Evolutionary conservation across 2,329 filamentous ascomycete genomes (phyloP).

Genomic region (Sclerotinia subarctica): DNA sequence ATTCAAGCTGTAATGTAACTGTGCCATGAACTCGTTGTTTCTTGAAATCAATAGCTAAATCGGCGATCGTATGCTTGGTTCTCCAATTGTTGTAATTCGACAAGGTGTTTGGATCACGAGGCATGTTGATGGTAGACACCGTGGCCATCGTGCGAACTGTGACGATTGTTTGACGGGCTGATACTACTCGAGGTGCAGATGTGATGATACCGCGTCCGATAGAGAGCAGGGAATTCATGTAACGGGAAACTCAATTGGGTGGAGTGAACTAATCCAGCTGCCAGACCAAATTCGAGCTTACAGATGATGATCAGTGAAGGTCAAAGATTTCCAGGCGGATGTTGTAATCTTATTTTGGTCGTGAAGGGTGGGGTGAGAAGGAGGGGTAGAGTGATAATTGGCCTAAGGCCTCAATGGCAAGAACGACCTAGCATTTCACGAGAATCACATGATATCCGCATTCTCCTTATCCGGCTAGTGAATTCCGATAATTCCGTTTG

Average conservation of each 20-base stretch:
- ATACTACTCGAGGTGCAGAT: conserved; percentile 24
- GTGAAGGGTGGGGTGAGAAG: neutral
- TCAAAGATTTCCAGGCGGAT: conserved; percentile 13
- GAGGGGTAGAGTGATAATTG: conserved; percentile 1
- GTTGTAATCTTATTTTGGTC: neutral
- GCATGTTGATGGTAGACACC: conserved; percentile 24
- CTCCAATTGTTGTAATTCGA: conserved; percentile 89
- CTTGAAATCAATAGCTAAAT: conserved; percentile 81
- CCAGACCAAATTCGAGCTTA: neutral
- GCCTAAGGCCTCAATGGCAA: neutral
- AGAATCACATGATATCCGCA: neutral
- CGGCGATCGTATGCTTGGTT: conserved; percentile 77
- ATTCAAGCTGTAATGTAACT: conserved; percentile 73
- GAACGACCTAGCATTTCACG: neutral
- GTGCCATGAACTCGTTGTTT: conserved; percentile 72
- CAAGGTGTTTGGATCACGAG: conserved; percentile 81
- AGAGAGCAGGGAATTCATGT: conserved; percentile 22
- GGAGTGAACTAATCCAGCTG: neutral
- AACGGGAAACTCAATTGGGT: neutral
- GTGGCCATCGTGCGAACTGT: conserved; percentile 30
- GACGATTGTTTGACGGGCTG: conserved; percentile 19
- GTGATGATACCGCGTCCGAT: conserved; percentile 26
- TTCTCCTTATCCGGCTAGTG: neutral
- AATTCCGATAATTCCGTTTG: neutral
- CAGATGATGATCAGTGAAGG: conserved; percentile 5